Conservation (phyloP, 2,329 filamentous ascomycete genomes). For the Botrytis aclada region DNA sequence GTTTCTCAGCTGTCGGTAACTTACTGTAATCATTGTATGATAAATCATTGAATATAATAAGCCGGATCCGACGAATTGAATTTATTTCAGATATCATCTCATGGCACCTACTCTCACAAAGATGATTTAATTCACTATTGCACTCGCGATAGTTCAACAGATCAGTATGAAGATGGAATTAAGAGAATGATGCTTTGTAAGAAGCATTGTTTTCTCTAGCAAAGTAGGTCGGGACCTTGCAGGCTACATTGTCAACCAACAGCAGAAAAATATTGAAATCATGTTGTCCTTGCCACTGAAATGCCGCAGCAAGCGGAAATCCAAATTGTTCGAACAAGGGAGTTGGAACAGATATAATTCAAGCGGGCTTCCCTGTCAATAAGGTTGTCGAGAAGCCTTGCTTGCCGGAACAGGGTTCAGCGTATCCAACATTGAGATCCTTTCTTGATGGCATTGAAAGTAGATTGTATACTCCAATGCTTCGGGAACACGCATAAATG, state of each 20-base stretch:
- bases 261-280: background rate
- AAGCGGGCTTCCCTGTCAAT: background rate
- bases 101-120: background rate
- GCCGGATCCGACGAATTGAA: background rate
- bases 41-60: background rate
- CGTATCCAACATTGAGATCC: background rate
- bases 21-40: background rate
- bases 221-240: background rate
- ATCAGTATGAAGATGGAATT: background rate
- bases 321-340: background rate
- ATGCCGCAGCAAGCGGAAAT: background rate
- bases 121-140: background rate
- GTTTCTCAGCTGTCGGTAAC: background rate
- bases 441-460: background rate
- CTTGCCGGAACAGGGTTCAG: background rate
- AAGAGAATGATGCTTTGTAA: background rate
- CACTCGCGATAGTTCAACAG: background rate
- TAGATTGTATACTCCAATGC: background rate
- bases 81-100: background rate
- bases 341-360: background rate
- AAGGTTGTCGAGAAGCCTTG: background rate
- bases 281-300: background rate
- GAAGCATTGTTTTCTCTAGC: background rate
- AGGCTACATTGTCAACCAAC: slow-evolving; percentile 1
- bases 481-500: background rate